These are phyloP conservation scores for Lumnitzera littorea DNA, from an alignment of 345 rosid genomes.

Conservation along the genomic window DNA sequence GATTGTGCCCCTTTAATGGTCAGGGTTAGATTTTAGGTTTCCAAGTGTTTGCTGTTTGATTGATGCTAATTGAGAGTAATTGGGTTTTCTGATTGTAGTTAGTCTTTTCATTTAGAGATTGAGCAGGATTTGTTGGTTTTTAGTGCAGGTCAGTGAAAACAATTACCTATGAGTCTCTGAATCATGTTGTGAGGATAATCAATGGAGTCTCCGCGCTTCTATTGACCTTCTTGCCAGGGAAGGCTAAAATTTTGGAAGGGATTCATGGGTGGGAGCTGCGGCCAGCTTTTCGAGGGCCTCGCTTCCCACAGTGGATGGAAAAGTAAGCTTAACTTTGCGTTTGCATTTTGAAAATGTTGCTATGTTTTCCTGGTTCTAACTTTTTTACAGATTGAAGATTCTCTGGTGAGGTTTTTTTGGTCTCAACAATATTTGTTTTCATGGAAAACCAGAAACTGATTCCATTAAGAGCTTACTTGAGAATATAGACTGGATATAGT, in stretches of 20 bases:
- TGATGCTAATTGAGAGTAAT: no score
- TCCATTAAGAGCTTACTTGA: no score
- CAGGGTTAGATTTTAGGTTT: no score
- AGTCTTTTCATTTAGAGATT: no score
- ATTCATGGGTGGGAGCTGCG: constrained; percentile 97
- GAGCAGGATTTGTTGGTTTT: constrained; percentile 15
- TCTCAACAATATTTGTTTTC: no score
- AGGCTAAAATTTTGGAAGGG: constrained; percentile 79
- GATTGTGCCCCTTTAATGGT: no score
- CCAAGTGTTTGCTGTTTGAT: no score
- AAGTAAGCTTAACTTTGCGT: constrained; percentile 36
- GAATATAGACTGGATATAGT: no score
- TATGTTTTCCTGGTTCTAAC: neutral
- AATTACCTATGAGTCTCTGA: constrained; percentile 75
- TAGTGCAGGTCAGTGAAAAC: constrained; percentile 91
- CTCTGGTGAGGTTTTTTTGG: neutral
- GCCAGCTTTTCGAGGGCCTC: constrained; percentile 82
- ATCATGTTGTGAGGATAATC: constrained; percentile 66
- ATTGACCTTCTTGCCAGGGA: constrained; percentile 67
- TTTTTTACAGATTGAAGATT: neutral
- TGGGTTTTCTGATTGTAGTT: no score
- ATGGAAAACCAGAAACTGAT: no score
- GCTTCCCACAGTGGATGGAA: constrained; percentile 93
- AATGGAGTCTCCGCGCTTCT: constrained; percentile 81
- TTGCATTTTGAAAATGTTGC: neutral